Conservation (phyloP, 441 rosid genomes). For the Capsella rubella region DNA sequence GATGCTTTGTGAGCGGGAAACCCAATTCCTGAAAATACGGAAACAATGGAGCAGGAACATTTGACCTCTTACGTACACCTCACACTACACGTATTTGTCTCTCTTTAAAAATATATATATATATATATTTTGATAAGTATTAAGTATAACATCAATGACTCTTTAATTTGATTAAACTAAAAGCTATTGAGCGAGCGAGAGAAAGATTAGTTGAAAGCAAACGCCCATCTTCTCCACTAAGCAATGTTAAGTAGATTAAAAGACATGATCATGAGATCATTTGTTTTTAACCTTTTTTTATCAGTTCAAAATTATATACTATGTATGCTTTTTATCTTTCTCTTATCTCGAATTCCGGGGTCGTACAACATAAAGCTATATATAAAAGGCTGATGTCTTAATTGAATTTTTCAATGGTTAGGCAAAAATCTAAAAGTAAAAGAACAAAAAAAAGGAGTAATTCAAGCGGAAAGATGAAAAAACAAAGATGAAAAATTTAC, state of each 20-base stretch:
- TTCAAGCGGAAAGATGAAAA: conserved; percentile 35
- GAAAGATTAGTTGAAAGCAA: conserved; percentile 29
- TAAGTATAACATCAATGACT: too few relatives aligned
- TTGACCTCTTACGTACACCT: conserved; percentile 27
- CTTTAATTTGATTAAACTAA: conserved; percentile 13
- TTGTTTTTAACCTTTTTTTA: conserved; percentile 12
- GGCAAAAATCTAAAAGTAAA: conserved; percentile 29
- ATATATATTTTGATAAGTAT: background rate
- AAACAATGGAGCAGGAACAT: conserved; percentile 33
- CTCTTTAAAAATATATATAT: too few relatives aligned
- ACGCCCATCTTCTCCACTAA: conserved; percentile 42
- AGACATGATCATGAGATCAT: conserved; percentile 3
- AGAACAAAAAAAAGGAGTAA: background rate
- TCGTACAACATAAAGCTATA: background rate
- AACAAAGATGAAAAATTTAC: conserved; percentile 25
- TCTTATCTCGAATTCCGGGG: background rate
- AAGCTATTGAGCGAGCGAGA: conserved; percentile 3
- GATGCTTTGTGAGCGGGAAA: conserved; percentile 39
- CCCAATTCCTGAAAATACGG: conserved; percentile 38
- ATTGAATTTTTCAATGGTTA: conserved; percentile 4
- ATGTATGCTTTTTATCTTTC: conserved; percentile 23
- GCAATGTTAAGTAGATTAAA: background rate
- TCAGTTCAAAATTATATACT: conserved; percentile 16
- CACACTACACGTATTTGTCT: background rate
- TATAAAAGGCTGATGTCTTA: conserved; percentile 16